A percentile compares a stretch with the other conserved stretches of the same genome.
These are phyloP conservation scores for Cantharellus anzutake DNA, from an alignment of 768 basidiomycete species.

Conservation along the genomic window DNA sequence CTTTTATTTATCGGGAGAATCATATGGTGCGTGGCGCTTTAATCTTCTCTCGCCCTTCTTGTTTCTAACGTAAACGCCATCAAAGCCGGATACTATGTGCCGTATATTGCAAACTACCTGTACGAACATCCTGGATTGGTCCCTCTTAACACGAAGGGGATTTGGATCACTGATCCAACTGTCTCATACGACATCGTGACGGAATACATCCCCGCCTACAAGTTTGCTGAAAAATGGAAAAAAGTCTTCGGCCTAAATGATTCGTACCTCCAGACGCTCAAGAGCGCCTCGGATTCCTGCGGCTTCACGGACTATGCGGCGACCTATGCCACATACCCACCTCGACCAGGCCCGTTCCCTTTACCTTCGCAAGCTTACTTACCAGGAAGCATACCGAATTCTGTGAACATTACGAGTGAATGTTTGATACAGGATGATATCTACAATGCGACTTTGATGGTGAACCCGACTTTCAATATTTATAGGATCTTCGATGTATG, in stretches of 20 bases:
- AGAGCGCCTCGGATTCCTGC: conserved; percentile 33
- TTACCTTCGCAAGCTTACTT: conserved; percentile 22
- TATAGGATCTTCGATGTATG: conserved; percentile 48
- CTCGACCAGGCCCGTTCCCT: conserved; percentile 35
- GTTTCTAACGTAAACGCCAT: conserved; percentile 51
- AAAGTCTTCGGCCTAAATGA: conserved; percentile 59
- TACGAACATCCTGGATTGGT: conserved; percentile 35
- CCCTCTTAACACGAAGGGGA: conserved; percentile 42
- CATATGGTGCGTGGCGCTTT: conserved; percentile 41
- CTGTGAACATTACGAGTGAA: conserved; percentile 20
- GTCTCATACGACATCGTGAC: conserved; percentile 47
- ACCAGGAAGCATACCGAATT: conserved; percentile 24
- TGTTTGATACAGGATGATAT: conserved; percentile 55
- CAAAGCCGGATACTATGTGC: conserved; percentile 19
- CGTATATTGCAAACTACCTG: conserved; percentile 17
- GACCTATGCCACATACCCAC: conserved; percentile 47
- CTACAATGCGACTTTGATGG: conserved; percentile 36
- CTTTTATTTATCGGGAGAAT: conserved; percentile 39
- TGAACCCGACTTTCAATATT: conserved; percentile 61
- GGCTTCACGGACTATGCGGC: conserved; percentile 43
- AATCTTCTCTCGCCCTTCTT: conserved; percentile 27
- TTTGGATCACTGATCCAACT: conserved; percentile 52
- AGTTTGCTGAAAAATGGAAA: conserved; percentile 49
- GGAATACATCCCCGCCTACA: conserved; percentile 48
- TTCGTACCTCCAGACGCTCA: conserved; percentile 39